Base-by-base conservation (phyloP, 176 grass and related monocot genomes). In the Alopecurus myosuroides region DNA sequence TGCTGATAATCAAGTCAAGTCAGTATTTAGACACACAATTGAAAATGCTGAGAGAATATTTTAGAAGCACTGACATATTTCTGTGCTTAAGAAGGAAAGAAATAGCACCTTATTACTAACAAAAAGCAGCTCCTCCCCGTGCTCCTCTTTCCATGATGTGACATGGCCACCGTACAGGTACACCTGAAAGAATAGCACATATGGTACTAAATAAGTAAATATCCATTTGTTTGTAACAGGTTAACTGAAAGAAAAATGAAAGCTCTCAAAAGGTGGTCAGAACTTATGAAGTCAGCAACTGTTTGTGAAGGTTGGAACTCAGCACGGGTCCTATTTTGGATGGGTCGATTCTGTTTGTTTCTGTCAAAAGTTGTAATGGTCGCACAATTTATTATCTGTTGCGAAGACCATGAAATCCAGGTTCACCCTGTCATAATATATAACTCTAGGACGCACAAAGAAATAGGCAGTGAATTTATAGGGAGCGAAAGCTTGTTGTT, bases 71-170 rank as follows among this genome's bases (percentile, higher is more conserved):
- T 19, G 34, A 45, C 31, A 78, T 73, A 23, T 42, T 40, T 62
- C 20, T n/a, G 84, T 67, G 78, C 15, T 26, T 45, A 78, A 46
- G 49, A 69, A n/a, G 33, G 37, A 60, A 85, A 66, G 70, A 22
- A 80, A 80, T 11, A 8, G 49, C 69, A 90, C 93, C 93, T 94
- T 94, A 52, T 92, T 90, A 69, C 93, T 94, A 79, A 90, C 86
- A 66, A 94, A 94, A 73, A 94, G 93, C 28, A 94, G 84, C 74
- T 94, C 93, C 36, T 94, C 92, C 31, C 87, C 90, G 83, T 92
- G 77, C n/a, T 90, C 85, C 41, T 94, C 86, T 85, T 92, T 94
- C 93, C 93, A 92, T 79, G 93, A 94, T 77, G 85, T 94, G 29
- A 94, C 93, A 86, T 94, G 90, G 11, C 81, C 90, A 39, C 93